Evolutionary conservation across 2,329 filamentous ascomycete species (phyloP), one percentile per base, ranked within the genome.

Genomic region (Stagonosporopsis chrysanthemi): DNA sequence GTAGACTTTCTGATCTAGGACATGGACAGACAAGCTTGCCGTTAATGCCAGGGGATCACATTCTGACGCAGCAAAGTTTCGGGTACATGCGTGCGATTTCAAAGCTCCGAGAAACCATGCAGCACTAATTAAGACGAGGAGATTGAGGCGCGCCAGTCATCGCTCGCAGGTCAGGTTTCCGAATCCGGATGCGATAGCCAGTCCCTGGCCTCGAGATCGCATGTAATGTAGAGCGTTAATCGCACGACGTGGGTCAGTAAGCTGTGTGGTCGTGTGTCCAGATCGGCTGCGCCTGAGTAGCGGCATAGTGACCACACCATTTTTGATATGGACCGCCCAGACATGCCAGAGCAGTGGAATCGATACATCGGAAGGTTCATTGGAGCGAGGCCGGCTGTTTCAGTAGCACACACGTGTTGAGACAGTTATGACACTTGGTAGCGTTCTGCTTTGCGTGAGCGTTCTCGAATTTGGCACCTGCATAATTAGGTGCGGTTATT

Each of bases 361-460:
- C 24, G 7, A 57, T 48, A 47, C 23, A 24, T n/a, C 29, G 39
- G 48, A 57, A 48, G 31, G 43, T 57, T 57, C 43, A 24, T 23
- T 46, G 35, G 28, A 44, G 14, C 11, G 12, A 11, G 39, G 19
- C 38, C 43, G 54, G 43, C 29, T 48, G 54, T 57, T 57, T 57
- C 54, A 48, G 29, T 7, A 7, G 17, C 5, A 24, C 35, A 49
- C 48, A 52, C 54, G 38, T 33, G 38, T 46, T 44, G 54, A 57
- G 54, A 52, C 54, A 47, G 26, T 19, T 48, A 19, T 52, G 54
- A 57, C 54, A 52, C 47, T 52, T 24, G 14, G 33, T 57, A 52
- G 48, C 48, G 48, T 51, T 36, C 26, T 31, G 23, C 29, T 28
- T 22, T 31, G 29, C 31, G 26, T 33, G 5, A 43, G 22, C 38